Conservation (phyloP, 2,329 filamentous ascomycete species). For the Pseudonectria buxi region DNA sequence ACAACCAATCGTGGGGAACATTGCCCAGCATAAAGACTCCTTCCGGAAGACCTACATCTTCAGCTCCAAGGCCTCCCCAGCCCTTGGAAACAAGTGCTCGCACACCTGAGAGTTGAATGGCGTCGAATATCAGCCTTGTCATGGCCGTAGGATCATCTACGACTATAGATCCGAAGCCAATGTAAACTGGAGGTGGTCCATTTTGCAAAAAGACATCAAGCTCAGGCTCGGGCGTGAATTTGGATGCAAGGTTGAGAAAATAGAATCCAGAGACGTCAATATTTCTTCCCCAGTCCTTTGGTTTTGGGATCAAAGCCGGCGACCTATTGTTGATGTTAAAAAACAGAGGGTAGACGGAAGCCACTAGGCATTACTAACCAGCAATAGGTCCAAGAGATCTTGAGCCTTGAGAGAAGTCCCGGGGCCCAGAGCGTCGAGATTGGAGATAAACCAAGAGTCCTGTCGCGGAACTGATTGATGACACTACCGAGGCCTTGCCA, state of each 20-base stretch:
- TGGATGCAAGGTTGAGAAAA: too few relatives aligned
- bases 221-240: too few relatives aligned
- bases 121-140: constrained; percentile 66
- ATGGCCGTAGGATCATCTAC: constrained; percentile 65
- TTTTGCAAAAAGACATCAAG: too few relatives aligned
- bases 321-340: constrained; percentile 37
- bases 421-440: too few relatives aligned
- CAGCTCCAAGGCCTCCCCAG: too few relatives aligned
- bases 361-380: constrained; percentile 38
- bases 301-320: constrained; percentile 70
- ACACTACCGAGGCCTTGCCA: constrained; percentile 97
- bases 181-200: too few relatives aligned
- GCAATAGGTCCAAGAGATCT: constrained; percentile 83
- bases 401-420: too few relatives aligned
- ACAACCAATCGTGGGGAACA: constrained; percentile 93
- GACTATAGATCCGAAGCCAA: too few relatives aligned
- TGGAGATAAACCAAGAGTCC: constrained; percentile 66
- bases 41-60: constrained; percentile 62
- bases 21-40: constrained; percentile 80
- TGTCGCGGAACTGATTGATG: constrained; percentile 81
- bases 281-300: constrained; percentile 77
- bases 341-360: too few relatives aligned
- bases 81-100: too few relatives aligned
- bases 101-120: too few relatives aligned
- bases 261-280: too few relatives aligned